Evolutionary conservation across 2,329 filamentous ascomycete genomes (phyloP).

Genomic region (Exophiala sideris): DNA sequence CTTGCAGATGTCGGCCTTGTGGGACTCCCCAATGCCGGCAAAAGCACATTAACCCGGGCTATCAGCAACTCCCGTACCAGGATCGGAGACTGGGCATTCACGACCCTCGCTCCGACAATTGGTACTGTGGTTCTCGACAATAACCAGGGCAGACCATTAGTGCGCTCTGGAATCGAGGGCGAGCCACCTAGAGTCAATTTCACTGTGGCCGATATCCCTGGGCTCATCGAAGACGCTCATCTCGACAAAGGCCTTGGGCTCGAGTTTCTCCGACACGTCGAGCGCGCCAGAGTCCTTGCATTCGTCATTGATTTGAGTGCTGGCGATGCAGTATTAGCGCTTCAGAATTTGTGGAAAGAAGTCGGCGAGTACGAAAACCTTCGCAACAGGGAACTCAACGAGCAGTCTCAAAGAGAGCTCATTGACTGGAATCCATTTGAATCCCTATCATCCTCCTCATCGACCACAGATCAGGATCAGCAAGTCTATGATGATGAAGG

Average conservation of each 20-base stretch:
- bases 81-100: conserved; percentile 94
- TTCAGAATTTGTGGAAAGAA: conserved; percentile 84
- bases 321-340: conserved; percentile 72
- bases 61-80: conserved; percentile 85
- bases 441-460: not conserved
- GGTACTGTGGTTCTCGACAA: conserved; percentile 92
- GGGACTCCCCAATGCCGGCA: conserved; percentile 91
- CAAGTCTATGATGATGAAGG: conserved; percentile 17
- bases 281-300: conserved; percentile 85
- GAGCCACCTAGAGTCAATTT: conserved; percentile 69
- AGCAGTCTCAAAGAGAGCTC: conserved; percentile 60
- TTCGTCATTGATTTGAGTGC: conserved; percentile 86
- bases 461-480: not conserved
- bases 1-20: conserved; percentile 93
- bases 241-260: conserved; percentile 87
- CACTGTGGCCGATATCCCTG: conserved; percentile 93
- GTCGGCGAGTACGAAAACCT: conserved; percentile 83
- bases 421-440: conserved; percentile 48
- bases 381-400: conserved; percentile 67
- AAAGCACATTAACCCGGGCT: conserved; percentile 84
- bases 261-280: conserved; percentile 88
- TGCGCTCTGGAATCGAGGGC: conserved; percentile 45
- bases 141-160: conserved; percentile 68
- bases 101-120: conserved; percentile 90
- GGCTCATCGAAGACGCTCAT: conserved; percentile 87